A percentile compares a stretch with the other conserved stretches of the same genome.
Conservation (phyloP, 1,139 yeast genomes). For the Blastobotrys malaysiensis region DNA sequence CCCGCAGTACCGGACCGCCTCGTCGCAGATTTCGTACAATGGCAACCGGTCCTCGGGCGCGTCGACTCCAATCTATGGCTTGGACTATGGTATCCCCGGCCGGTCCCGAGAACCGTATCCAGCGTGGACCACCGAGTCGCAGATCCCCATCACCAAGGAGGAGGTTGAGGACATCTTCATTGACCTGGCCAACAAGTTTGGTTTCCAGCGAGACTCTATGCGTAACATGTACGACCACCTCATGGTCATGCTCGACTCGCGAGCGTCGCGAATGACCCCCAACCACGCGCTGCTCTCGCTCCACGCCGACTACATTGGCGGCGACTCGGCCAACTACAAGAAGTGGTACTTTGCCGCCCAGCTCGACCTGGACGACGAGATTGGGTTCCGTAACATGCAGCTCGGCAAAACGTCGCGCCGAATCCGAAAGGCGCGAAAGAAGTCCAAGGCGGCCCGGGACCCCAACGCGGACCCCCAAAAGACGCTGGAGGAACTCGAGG, state of each 20-base stretch:
- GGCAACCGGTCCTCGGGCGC: conserved; percentile 91
- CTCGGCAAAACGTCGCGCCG: conserved; percentile 62
- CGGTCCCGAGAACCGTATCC: conserved; percentile 76
- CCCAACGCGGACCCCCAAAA: conserved; percentile 42
- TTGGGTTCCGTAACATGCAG: conserved; percentile 74
- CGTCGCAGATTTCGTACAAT: conserved; percentile 49
- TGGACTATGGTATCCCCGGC: conserved; percentile 58
- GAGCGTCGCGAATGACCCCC: conserved; percentile 96
- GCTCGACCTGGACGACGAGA: conserved; percentile 74
- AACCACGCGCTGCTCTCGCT: conserved; percentile 86
- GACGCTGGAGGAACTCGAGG: conserved; percentile 75
- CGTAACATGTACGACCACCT: conserved; percentile 95
- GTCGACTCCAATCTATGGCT: conserved; percentile 92
- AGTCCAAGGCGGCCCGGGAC: conserved; percentile 56
- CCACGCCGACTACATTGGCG: conserved; percentile 97
- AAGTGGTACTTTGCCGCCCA: conserved; percentile 97
- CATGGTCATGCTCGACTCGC: conserved; percentile 88
- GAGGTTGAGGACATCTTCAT: conserved; percentile 90
- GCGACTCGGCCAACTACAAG: conserved; percentile 82
- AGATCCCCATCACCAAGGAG: conserved; percentile 76
- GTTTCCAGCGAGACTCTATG: conserved; percentile 97
- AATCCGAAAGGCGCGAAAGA: conserved; percentile 51
- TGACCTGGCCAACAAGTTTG: conserved; percentile 85
- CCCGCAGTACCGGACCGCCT: conserved; percentile 20
- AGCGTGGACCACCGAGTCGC: conserved; percentile 92